Base-by-base conservation (phyloP, 1,139 yeast species). In the Protomyces arabidopsidicola region DNA sequence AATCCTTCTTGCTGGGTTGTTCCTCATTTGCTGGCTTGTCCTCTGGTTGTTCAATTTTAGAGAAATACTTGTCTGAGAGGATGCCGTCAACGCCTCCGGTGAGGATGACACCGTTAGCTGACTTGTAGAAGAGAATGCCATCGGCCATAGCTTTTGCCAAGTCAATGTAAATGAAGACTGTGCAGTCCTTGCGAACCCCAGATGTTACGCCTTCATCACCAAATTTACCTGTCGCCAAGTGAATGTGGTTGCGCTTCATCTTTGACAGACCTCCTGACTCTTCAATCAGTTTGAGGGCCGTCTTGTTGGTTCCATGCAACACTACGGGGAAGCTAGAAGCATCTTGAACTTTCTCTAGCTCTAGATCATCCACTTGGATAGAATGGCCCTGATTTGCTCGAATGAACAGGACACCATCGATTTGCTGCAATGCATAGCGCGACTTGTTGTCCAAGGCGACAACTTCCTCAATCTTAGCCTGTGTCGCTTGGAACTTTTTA, bases 331-430 rank as follows among this genome's bases (percentile, higher is more conserved):
- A 42, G 6, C n/a, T 4, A 8, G n/a, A 39, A 8, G 63, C 55
- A 22, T 67, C 65, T 5, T 58, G 35, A 36, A 70, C 53, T 3
- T 64, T 67, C 42, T 67, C 66, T 65, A 83, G 72, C 12, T 77
- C 79, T 27, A 82, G 79, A 45, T 81, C 81, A 16, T 80, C 79
- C 0, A 75, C 72, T 34, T 74, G 69, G 14, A 93, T 76, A 0
- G 96, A 85, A 73, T 93, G 98, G 8, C 98, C 98, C 74, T 93
- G 98, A 64, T 86, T 86, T 1, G 98, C 98, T 72, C 97, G 84
- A 14, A 93, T 87, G 45, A 70, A 74, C 72, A 77, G 71, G 38
- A 65, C 64, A 14, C 59, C 55, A 27, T 72, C 76, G 9, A 72
- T 76, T 5, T 66, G 65, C 2, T 67, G 71, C 52, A 83, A 71